These are phyloP conservation scores for Tetracladium marchalianum DNA, from an alignment of 495 filamentous ascomycete species.

Conservation along the genomic window DNA sequence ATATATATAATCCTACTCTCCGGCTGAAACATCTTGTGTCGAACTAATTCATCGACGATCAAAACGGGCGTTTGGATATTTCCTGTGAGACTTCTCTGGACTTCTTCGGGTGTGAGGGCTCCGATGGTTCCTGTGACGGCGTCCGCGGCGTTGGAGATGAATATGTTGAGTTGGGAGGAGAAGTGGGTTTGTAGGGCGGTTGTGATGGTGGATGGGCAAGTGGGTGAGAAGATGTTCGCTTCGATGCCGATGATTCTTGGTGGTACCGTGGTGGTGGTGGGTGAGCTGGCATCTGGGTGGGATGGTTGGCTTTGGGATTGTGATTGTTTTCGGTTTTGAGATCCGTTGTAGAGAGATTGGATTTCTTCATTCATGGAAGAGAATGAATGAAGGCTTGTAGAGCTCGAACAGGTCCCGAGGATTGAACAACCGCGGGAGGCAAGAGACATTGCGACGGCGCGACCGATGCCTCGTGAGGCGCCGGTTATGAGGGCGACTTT, in stretches of 20 bases:
- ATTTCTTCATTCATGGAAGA: slow-evolving; percentile 1
- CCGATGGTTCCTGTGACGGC: neutral
- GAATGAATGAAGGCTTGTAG: neutral
- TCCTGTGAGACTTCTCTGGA: slow-evolving; percentile 4
- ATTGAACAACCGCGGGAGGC: slow-evolving; percentile 6
- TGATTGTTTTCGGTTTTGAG: neutral
- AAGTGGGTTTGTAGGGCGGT: neutral
- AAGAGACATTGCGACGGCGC: slow-evolving; percentile 5
- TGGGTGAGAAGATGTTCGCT: slow-evolving; percentile 8
- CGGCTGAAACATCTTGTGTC: slow-evolving; percentile 5
- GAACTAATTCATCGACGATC: slow-evolving; percentile 10
- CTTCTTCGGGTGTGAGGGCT: slow-evolving; percentile 3
- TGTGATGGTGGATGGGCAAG: slow-evolving; percentile 5
- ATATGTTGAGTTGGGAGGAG: slow-evolving; percentile 4
- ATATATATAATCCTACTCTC: slow-evolving; percentile 12
- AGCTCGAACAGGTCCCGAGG: slow-evolving; percentile 6
- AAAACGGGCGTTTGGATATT: slow-evolving; percentile 11
- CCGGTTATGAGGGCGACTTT: slow-evolving; percentile 37
- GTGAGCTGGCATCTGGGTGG: too few relatives aligned
- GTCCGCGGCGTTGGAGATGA: slow-evolving; percentile 9
- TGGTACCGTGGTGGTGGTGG: too few relatives aligned
- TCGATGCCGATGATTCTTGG: slow-evolving; percentile 2
- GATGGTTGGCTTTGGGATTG: too few relatives aligned
- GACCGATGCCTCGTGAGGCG: slow-evolving; percentile 34
- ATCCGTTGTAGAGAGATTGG: neutral